These are phyloP conservation scores for Ceratocystis smalleyi DNA, from an alignment of 2,329 filamentous ascomycete species.

Conservation along the genomic window DNA sequence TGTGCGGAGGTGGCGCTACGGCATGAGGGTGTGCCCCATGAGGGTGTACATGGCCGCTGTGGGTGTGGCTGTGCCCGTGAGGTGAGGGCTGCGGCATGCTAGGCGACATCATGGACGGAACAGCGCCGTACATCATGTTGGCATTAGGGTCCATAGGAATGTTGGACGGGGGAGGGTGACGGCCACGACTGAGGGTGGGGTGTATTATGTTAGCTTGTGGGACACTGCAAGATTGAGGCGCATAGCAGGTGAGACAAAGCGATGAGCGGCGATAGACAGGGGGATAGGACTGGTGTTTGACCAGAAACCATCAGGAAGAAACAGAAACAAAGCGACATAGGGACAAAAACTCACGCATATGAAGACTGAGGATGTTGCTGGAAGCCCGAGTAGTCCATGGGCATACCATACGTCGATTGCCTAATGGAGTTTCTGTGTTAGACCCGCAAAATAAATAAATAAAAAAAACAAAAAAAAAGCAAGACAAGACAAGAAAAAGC, in stretches of 20 bases:
- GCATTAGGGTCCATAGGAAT: slow-evolving; percentile 12
- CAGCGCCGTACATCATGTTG: slow-evolving; percentile 15
- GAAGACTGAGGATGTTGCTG: slow-evolving; percentile 27
- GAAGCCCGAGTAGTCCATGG: slow-evolving; percentile 18
- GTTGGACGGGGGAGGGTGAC: slow-evolving; percentile 10
- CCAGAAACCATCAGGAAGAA: not conserved
- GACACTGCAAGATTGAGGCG: slow-evolving; percentile 29
- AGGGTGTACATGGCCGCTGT: slow-evolving; percentile 25
- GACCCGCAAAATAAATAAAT: not conserved
- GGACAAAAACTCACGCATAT: slow-evolving; percentile 29
- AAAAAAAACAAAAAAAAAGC: slow-evolving; percentile 20
- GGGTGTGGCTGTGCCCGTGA: slow-evolving; percentile 19
- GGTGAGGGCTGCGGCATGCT: slow-evolving; percentile 13
- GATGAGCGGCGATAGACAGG: not conserved
- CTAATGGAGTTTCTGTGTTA: not conserved
- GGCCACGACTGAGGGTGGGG: slow-evolving; percentile 17
- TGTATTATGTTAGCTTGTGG: slow-evolving; percentile 12
- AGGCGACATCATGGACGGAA: slow-evolving; percentile 16
- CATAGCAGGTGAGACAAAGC: slow-evolving; percentile 11
- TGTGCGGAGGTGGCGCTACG: slow-evolving; percentile 12
- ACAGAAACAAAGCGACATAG: not conserved
- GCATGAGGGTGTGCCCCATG: slow-evolving; percentile 11
- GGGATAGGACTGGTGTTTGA: not conserved
- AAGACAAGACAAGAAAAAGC: slow-evolving; percentile 15
- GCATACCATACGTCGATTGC: slow-evolving; percentile 11